Evolutionary conservation across 2,329 filamentous ascomycete species (phyloP).

Genomic region (Trichoderma citrinoviride): DNA sequence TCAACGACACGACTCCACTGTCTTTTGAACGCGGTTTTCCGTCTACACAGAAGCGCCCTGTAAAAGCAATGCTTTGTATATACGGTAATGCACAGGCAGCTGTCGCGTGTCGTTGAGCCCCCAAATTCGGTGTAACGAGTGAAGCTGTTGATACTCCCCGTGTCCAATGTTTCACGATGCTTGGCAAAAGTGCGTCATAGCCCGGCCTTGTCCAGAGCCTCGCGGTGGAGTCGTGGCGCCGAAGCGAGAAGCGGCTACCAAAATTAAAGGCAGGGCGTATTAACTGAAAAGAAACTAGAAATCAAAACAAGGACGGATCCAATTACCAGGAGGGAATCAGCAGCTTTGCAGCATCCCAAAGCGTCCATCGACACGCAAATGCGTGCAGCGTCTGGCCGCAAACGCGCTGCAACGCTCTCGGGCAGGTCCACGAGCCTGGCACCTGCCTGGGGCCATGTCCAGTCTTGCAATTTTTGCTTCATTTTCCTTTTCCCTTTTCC

Average conservation of each 20-base stretch:
- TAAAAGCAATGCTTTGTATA: not conserved
- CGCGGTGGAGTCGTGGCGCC: slow-evolving; percentile 11
- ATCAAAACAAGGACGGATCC: not conserved
- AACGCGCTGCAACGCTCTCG: not conserved
- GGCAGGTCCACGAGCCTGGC: too few relatives aligned
- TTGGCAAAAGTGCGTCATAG: slow-evolving; percentile 21
- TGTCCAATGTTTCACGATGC: slow-evolving; percentile 11
- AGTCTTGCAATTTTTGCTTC: not conserved
- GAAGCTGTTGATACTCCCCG: not conserved
- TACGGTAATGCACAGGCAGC: not conserved
- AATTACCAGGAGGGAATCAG: not conserved
- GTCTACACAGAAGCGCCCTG: not conserved
- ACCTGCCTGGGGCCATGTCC: not conserved
- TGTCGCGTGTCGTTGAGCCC: slow-evolving; percentile 1
- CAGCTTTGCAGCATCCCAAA: not conserved
- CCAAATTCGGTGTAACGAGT: not conserved
- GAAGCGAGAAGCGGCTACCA: slow-evolving; percentile 2
- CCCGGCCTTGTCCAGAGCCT: not conserved
- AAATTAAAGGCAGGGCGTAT: not conserved
- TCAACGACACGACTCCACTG: not conserved
- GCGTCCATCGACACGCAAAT: not conserved
- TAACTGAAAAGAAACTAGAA: not conserved
- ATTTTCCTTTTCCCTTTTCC: not conserved
- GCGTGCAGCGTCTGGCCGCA: not conserved
- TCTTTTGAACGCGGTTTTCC: not conserved